phyloP scores from a whole-genome alignment of 805 yeast species.

The Wickerhamomyces pijperi region DNA sequence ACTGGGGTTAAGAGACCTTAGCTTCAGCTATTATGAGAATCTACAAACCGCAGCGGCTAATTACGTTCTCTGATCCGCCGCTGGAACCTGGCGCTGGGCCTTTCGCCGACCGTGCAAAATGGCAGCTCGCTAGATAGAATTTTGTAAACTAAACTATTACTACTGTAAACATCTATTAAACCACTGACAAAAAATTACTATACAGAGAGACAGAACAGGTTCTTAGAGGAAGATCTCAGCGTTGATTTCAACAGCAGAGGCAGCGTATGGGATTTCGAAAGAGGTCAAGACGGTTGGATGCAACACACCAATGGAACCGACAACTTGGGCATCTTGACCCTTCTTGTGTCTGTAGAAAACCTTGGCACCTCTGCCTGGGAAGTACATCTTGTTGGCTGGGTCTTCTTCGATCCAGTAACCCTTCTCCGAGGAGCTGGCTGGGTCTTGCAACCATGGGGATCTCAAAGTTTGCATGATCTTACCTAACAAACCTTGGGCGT shows the following conservation, averaged over 20 bases:
- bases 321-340: constrained; percentile 41
- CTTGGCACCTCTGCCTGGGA: constrained; percentile 97
- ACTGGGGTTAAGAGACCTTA: too few species aligned
- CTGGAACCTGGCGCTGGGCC: too few species aligned
- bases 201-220: too few species aligned
- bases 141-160: too few species aligned
- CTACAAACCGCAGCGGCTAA: too few species aligned
- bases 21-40: too few species aligned
- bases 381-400: constrained; percentile 55
- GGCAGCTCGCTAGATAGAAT: too few species aligned
- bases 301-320: constrained; percentile 87
- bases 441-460: constrained; percentile 62
- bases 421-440: constrained; percentile 38
- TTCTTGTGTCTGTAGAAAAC: constrained; percentile 60
- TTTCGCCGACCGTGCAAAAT: too few species aligned
- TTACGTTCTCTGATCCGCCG: too few species aligned
- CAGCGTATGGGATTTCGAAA: constrained; percentile 90
- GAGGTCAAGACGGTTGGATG: constrained; percentile 86
- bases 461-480: constrained; percentile 94
- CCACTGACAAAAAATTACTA: too few species aligned
- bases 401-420: constrained; percentile 85
- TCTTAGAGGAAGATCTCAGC: constrained; percentile 71
- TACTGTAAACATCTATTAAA: too few species aligned
- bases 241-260: constrained; percentile 81
- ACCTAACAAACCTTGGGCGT: constrained; percentile 87